phyloP scores from a whole-genome alignment of 495 filamentous ascomycete genomes.

The Aspergillus egyptiacus region DNA sequence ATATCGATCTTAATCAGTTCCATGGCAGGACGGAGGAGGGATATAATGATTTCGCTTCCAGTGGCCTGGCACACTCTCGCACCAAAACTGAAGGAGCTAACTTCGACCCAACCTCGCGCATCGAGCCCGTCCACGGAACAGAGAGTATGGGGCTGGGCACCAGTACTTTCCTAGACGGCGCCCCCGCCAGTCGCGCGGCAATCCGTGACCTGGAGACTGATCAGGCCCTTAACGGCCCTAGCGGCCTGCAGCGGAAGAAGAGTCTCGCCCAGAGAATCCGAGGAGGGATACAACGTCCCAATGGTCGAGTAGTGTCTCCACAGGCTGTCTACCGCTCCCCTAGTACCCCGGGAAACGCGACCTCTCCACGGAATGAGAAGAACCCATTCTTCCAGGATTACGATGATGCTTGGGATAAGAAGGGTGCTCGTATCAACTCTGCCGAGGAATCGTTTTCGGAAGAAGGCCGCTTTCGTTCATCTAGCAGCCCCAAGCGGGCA shows the following conservation, averaged over 20 bases:
- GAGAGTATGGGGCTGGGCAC: conserved; percentile 83
- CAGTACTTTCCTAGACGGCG: conserved; percentile 92
- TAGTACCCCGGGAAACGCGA: conserved; percentile 27
- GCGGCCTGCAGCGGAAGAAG: conserved; percentile 82
- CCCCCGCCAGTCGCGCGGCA: conserved; percentile 77
- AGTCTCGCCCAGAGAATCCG: conserved; percentile 83
- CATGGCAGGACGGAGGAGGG: conserved; percentile 80
- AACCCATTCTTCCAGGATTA: conserved; percentile 92
- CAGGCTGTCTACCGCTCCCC: conserved; percentile 40
- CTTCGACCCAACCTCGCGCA: conserved; percentile 53
- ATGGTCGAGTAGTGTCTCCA: conserved; percentile 47
- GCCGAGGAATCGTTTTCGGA: conserved; percentile 39
- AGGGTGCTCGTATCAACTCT: conserved; percentile 53
- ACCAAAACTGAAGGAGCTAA: conserved; percentile 40
- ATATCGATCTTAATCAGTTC: conserved; percentile 76
- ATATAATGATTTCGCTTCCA: conserved; percentile 66
- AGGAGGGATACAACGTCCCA: conserved; percentile 55
- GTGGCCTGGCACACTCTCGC: conserved; percentile 29
- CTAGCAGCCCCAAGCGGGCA: conserved; percentile 56
- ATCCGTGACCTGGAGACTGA: conserved; percentile 42
- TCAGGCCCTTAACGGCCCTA: conserved; percentile 22
- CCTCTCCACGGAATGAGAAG: conserved; percentile 43
- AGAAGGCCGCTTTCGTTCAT: conserved; percentile 44
- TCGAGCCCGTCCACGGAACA: conserved; percentile 74
- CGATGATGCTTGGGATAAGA: conserved; percentile 64